Conservation (phyloP, 345 rosid genomes). For the Erucastrum elatum region DNA sequence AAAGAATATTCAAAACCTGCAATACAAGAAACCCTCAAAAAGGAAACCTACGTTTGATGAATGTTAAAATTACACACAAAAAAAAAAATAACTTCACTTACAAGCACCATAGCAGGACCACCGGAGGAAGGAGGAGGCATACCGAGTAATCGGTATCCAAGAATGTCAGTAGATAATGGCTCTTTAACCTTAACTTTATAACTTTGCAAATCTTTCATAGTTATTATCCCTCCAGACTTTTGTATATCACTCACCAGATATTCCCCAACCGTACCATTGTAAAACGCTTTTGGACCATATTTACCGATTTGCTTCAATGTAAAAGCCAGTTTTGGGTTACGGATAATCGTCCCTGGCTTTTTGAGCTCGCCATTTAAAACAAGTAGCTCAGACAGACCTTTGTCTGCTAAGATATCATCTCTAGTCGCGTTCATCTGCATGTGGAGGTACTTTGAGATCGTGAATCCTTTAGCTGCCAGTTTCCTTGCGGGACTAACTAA, state of each 20-base stretch:
- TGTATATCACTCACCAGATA: conserved; percentile 45
- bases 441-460: conserved; percentile 48
- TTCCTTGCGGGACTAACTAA: conserved; percentile 48
- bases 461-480: conserved; percentile 46
- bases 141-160: conserved; percentile 47
- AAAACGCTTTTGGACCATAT: conserved; percentile 44
- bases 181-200: conserved; percentile 47
- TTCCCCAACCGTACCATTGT: conserved; percentile 56
- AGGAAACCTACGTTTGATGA: conserved; percentile 7
- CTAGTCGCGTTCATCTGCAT: conserved; percentile 47
- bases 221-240: conserved; percentile 57
- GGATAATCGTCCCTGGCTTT: conserved; percentile 39
- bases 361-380: conserved; percentile 42
- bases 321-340: conserved; percentile 47
- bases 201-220: conserved; percentile 46
- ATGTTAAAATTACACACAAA: neutral
- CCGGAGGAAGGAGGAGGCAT: conserved; percentile 66
- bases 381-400: conserved; percentile 50
- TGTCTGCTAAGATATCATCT: conserved; percentile 48
- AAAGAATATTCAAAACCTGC: conserved; percentile 59
- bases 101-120: conserved; percentile 28
- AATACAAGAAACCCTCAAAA: conserved; percentile 17
- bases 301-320: conserved; percentile 43
- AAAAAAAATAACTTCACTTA: neutral
- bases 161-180: conserved; percentile 41